Conservation (phyloP, 1,139 yeast genomes). For the Zygoascus hellenicus region DNA sequence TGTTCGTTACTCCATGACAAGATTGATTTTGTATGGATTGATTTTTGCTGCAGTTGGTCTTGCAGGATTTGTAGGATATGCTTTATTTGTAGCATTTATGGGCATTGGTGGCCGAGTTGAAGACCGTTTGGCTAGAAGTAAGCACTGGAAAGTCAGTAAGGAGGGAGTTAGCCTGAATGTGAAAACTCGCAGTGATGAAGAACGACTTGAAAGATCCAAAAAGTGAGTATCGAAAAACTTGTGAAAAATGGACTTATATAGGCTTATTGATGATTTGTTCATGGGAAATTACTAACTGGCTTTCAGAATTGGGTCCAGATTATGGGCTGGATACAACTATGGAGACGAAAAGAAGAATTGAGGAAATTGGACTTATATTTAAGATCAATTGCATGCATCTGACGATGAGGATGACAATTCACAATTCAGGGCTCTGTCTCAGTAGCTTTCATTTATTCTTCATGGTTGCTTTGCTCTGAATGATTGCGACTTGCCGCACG, state of each 20-base stretch:
- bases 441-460: too few relatives aligned
- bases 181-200: slow-evolving; percentile 12
- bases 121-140: slow-evolving; percentile 15
- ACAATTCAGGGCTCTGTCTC: too few relatives aligned
- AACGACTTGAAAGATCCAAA: slow-evolving; percentile 15
- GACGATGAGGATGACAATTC: too few relatives aligned
- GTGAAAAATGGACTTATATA: neutral
- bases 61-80: slow-evolving; percentile 13
- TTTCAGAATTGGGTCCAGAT: slow-evolving; percentile 6
- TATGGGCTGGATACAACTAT: slow-evolving; percentile 9
- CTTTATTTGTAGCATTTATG: slow-evolving; percentile 13
- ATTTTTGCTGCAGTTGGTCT: slow-evolving; percentile 7
- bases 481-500: too few relatives aligned
- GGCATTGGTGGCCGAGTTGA: slow-evolving; percentile 13
- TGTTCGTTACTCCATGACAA: slow-evolving; percentile 1
- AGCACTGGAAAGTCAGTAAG: slow-evolving; percentile 15
- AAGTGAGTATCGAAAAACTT: slow-evolving; percentile 13
- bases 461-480: too few relatives aligned
- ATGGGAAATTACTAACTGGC: too few relatives aligned
- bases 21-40: slow-evolving; percentile 5
- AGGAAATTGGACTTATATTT: too few relatives aligned
- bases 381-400: too few relatives aligned
- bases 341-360: slow-evolving; percentile 1
- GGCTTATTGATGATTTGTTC: neutral
- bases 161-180: slow-evolving; percentile 16